Percentiles rank a stretch among this genome's conserved stretches.
These are phyloP conservation scores for Helotiales sp. DNA, from an alignment of 2,329 filamentous ascomycete species.

Conservation along the genomic window DNA sequence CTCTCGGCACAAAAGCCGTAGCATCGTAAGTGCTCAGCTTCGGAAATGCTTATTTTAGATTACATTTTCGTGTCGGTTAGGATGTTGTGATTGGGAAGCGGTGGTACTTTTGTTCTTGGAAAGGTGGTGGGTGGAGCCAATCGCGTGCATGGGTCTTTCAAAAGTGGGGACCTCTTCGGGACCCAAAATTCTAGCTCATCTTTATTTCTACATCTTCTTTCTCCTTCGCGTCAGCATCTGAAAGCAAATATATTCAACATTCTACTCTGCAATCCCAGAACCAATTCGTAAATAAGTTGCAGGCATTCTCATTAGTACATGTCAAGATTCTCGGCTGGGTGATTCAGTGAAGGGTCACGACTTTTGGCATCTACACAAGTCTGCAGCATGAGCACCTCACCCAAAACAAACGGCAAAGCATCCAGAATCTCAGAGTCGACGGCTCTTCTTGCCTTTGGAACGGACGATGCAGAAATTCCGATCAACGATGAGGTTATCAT, in stretches of 20 bases:
- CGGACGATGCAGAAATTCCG: constrained; percentile 20
- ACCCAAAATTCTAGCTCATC: constrained; percentile 3
- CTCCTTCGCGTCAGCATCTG: not conserved
- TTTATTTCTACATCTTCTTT: not conserved
- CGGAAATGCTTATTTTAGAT: not conserved
- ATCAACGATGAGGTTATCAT: not conserved
- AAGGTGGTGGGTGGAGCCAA: not conserved
- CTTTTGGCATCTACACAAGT: not conserved
- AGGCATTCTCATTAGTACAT: no score
- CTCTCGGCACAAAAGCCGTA: not conserved
- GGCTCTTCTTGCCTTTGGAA: constrained; percentile 27
- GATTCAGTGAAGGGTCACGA: not conserved
- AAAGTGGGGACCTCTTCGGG: not conserved
- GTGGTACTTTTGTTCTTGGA: not conserved
- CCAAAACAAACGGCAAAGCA: not conserved
- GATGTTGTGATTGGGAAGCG: not conserved
- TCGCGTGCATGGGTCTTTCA: not conserved
- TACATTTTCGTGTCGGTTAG: not conserved
- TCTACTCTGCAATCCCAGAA: not conserved
- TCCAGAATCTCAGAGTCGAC: constrained; percentile 25
- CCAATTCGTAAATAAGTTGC: not conserved
- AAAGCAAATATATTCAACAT: not conserved
- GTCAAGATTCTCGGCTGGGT: not conserved
- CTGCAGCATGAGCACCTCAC: not conserved
- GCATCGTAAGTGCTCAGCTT: not conserved